Evolutionary conservation across 306 rosid species (phyloP), one percentile per base, ranked within the genome.

Genomic region (Hylodesmum podocarpum): DNA sequence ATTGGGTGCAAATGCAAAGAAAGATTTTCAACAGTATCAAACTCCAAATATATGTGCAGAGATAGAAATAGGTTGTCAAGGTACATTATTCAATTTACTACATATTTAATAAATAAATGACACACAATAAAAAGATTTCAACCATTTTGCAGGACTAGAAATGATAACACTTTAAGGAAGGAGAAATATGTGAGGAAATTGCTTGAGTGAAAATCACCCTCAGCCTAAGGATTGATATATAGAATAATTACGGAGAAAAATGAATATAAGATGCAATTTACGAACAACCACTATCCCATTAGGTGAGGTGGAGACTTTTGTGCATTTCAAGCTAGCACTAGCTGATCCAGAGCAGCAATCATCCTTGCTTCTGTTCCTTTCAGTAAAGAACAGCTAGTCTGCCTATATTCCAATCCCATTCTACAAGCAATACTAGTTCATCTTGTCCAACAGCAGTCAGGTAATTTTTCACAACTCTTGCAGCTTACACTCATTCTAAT

Each of bases 51-150:
- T 4, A 57, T 57, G 19, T 57, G 64, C 12, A 27, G 37, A 57
- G 10, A 27, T 57, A 34, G 24, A 39, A 63, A 5, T 59, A 72
- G 64, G 78, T 19, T 69, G 39, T 7, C 33, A 70, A 11, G 28
- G 34, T 66, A 49, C 43, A 78, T 46, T 22, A 25, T 80, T 72
- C 37, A 72, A 18, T 34, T 65, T 72, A 49, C 72, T 34, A 61
- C 5, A 16, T 25, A 41, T 29, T 66, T 46, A 55, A 41, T 64
- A 22, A 64, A 66, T 68, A 79, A 63, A 79, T n/a, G 57, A 59
- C 62, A 62, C 1, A 47, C 58, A 33, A 7, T 21, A 15, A 1
- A 70, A 31, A 37, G 46, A 76, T 39, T 61, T 72, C 77, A 75
- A 29, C 66, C 33, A 28, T 63, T 59, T 66, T 16, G 8, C 12